phyloP scores from a whole-genome alignment of 1,284 basidiomycete genomes.

The Pseudozyma hubeiensis region DNA sequence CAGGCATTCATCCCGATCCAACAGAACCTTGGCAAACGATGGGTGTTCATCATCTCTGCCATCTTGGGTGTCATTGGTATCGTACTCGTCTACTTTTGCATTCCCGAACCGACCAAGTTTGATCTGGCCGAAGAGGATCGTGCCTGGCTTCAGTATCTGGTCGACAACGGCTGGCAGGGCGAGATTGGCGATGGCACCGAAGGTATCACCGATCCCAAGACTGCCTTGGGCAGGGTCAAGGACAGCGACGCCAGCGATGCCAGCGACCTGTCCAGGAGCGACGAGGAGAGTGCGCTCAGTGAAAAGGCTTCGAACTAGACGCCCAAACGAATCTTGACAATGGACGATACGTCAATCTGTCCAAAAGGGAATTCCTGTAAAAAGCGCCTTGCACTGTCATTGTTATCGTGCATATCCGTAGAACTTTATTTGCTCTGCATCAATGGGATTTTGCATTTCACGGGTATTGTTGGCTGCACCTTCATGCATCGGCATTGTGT shows the following conservation, averaged over 20 bases:
- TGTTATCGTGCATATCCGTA: too few species aligned
- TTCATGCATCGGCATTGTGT: too few species aligned
- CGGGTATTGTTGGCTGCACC: too few species aligned
- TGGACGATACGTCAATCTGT: too few species aligned
- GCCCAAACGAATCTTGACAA: too few species aligned
- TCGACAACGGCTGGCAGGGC: slow-evolving; percentile 77
- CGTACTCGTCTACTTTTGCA: slow-evolving; percentile 67
- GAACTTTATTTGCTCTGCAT: too few species aligned
- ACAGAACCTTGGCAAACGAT: slow-evolving; percentile 69
- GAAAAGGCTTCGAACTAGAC: slow-evolving; percentile 1
- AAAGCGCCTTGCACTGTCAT: too few species aligned
- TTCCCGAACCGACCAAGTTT: slow-evolving; percentile 76
- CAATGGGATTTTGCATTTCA: too few species aligned
- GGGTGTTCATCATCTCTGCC: slow-evolving; percentile 51
- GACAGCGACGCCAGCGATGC: slow-evolving; percentile 13
- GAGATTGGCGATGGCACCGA: slow-evolving; percentile 74
- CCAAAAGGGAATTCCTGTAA: too few species aligned
- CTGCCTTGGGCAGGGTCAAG: slow-evolving; percentile 19
- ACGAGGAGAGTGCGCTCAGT: slow-evolving; percentile 8
- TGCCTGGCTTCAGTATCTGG: slow-evolving; percentile 75
- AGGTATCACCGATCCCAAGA: slow-evolving; percentile 5
- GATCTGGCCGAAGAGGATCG: slow-evolving; percentile 78
- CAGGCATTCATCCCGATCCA: slow-evolving; percentile 83
- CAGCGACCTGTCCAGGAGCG: neutral
- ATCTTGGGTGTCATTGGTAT: slow-evolving; percentile 66